phyloP scores from a whole-genome alignment of 192 early-diverging fungal genomes.

The Entrophospora sp. region DNA sequence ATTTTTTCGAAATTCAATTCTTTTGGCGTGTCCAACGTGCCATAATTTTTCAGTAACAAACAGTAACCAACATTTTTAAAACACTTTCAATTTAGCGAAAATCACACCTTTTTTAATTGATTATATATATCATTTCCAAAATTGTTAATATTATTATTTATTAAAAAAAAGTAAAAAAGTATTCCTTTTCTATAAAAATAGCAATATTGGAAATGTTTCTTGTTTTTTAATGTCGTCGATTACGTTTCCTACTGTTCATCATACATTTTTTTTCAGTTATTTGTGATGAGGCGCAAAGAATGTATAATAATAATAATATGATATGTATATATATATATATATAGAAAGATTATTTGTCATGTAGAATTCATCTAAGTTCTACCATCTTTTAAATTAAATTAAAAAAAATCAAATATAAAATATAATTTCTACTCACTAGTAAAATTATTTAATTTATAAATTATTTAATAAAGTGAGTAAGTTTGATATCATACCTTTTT shows the following conservation, averaged over 20 bases:
- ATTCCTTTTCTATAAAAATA: no score
- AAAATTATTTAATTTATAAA: background rate
- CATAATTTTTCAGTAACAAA: no score
- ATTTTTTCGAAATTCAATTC: no score
- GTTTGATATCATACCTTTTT: slow-evolving; percentile 6
- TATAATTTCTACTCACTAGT: background rate
- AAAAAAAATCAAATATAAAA: background rate
- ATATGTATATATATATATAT: background rate
- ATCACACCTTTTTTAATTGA: no score
- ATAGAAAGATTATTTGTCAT: slow-evolving; percentile 10
- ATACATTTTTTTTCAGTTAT: background rate
- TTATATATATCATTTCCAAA: no score
- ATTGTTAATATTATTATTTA: no score
- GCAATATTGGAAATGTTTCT: slow-evolving; percentile 16
- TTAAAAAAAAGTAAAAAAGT: no score
- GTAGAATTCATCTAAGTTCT: background rate
- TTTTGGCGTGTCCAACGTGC: no score
- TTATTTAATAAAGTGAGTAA: background rate
- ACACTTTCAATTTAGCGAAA: no score
- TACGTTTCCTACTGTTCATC: slow-evolving; percentile 17
- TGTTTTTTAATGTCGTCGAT: slow-evolving; percentile 20
- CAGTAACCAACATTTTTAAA: no score
- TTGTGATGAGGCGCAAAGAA: background rate
- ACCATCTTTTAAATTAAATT: background rate
- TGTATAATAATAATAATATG: no score